Evolutionary conservation across 441 rosid species (phyloP), one percentile per base, ranked within the genome.

Genomic region (Dalechampia spathulata): DNA sequence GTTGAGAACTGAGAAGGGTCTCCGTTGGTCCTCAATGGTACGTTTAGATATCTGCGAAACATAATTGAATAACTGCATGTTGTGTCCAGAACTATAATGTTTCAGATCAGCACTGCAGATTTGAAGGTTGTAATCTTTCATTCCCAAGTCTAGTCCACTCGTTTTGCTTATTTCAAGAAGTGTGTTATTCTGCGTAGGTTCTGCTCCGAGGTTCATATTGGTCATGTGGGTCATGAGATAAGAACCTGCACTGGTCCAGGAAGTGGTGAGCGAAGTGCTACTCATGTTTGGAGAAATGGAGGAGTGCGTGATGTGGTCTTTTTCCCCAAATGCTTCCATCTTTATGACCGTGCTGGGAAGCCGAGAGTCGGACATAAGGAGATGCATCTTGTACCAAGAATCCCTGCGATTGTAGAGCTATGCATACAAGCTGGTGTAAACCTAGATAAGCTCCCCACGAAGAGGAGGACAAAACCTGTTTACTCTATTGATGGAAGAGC

Each of bases 341-440:
- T 90, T 47, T 72, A 73, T 44, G 98, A 87, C 58, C 90, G 90
- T 52, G 98, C 83, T 48, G 80, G 92, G 49, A 85, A 78, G 63
- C 81, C 88, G 0, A 82, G 92, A 72, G 85, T 87, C 38, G 66
- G 68, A 17, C 95, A 85, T 51, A 70, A 80, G 11, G 88, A 83
- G 67, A 77, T 72, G 69, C 80, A 49, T 26, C 57, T 17, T 0
- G 68, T 80, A 26, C 85, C 78, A 0, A 75, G 64, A 45, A 66
- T 87, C 57, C 82, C 89, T 22, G 87, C 94, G 39, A 77, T 90
- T 65, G 55, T 87, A 3, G 96, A 87, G 80, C 74, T 90, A 49
- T 90, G 94, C 61, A 64, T 83, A 55, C 96, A 90, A 67, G 87
- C 94, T 15, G 96, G 98, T 0, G 71, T 85, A 14, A 80, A 87